Percentiles rank a stretch among this genome's conserved stretches.
phyloP scores from a whole-genome alignment of 2,329 filamentous ascomycete genomes.

The Penicillium sp. region DNA sequence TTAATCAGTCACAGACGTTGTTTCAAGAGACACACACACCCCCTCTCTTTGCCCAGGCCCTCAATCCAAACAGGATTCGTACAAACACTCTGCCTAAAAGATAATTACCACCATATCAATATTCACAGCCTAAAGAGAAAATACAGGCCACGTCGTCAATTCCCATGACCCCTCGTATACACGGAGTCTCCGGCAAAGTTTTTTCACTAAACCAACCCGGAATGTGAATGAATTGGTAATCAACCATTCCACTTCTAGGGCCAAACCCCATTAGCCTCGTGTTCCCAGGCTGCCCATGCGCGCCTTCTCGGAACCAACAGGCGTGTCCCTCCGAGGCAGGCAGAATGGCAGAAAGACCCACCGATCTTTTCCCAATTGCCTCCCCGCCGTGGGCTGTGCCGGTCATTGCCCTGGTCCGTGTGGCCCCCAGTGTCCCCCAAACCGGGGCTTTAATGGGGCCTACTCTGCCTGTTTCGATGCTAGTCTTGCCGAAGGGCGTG shows the following conservation, averaged over 20 bases:
- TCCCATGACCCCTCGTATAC: slow-evolving; percentile 1
- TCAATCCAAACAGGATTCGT: neutral
- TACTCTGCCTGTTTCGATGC: slow-evolving; percentile 17
- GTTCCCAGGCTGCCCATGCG: neutral
- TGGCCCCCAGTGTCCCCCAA: slow-evolving; percentile 8
- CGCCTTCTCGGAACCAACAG: slow-evolving; percentile 2
- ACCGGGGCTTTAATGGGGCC: no score
- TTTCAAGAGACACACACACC: no score
- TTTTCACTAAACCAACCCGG: neutral
- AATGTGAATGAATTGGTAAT: slow-evolving; percentile 1
- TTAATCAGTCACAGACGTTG: neutral
- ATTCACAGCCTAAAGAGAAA: no score
- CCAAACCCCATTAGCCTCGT: neutral
- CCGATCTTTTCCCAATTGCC: slow-evolving; percentile 33
- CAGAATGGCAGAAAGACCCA: slow-evolving; percentile 12
- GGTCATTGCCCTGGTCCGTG: slow-evolving; percentile 15
- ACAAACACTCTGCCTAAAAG: neutral
- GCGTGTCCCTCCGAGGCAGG: slow-evolving; percentile 5
- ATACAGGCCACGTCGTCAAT: neutral
- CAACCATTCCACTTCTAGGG: neutral
- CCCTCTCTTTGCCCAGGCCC: neutral
- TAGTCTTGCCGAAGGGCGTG: slow-evolving; percentile 34
- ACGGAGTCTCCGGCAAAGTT: neutral
- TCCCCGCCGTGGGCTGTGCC: slow-evolving; percentile 34
- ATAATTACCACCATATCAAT: no score